These are phyloP conservation scores for Verbena officinalis DNA, from an alignment of 257 asterid species.

Conservation along the genomic window DNA sequence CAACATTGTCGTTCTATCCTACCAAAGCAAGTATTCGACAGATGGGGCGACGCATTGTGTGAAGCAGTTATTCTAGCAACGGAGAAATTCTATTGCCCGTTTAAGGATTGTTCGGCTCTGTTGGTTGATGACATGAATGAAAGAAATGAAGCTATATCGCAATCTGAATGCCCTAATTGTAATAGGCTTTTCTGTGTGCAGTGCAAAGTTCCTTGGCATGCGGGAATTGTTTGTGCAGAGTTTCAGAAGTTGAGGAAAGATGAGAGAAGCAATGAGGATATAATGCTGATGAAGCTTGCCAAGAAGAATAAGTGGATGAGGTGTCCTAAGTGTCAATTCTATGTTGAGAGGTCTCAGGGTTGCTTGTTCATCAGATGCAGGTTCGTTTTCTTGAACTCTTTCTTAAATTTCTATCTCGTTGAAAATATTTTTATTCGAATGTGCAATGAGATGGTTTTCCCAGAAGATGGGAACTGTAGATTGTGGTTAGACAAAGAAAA, in stretches of 20 bases:
- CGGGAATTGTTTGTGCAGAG: slow-evolving; percentile 44
- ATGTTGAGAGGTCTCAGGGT: slow-evolving; percentile 55
- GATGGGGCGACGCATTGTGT: slow-evolving; percentile 77
- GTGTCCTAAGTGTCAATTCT: slow-evolving; percentile 60
- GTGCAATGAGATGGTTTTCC: too few relatives aligned
- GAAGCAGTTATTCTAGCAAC: slow-evolving; percentile 56
- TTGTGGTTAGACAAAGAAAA: too few relatives aligned
- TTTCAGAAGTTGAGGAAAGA: slow-evolving; percentile 44
- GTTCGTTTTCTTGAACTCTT: slow-evolving; percentile 27
- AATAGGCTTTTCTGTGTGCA: slow-evolving; percentile 55
- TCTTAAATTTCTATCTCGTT: background rate
- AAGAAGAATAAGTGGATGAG: slow-evolving; percentile 46
- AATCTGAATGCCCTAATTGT: slow-evolving; percentile 62
- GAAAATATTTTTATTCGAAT: too few relatives aligned
- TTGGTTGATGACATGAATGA: slow-evolving; percentile 38
- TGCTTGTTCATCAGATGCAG: slow-evolving; percentile 77
- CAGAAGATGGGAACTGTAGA: background rate
- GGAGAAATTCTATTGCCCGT: slow-evolving; percentile 67
- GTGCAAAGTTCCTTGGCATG: slow-evolving; percentile 71
- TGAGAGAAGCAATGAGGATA: slow-evolving; percentile 53
- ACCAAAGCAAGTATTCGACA: slow-evolving; percentile 61
- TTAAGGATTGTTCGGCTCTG: slow-evolving; percentile 61
- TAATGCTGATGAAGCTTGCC: slow-evolving; percentile 50
- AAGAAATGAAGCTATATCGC: background rate
- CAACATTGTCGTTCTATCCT: slow-evolving; percentile 55